Evolutionary conservation across 257 asterid species (phyloP).

Genomic region (Ajuga chamaepitys): DNA sequence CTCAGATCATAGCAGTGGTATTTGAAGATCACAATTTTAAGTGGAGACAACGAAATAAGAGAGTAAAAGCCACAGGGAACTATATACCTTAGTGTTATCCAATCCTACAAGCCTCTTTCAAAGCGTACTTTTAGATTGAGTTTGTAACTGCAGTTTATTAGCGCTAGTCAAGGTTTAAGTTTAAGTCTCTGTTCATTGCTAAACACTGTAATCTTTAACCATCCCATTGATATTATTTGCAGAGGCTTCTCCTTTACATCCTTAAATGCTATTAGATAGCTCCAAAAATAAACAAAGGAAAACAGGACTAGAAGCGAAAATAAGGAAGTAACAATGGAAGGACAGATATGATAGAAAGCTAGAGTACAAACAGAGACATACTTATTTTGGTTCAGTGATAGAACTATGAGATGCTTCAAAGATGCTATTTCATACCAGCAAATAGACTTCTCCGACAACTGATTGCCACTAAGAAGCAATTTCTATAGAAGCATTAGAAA

Average conservation of each 20-base stretch:
- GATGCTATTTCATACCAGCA: constrained; percentile 73
- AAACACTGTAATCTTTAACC: not conserved
- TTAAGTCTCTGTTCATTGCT: not conserved
- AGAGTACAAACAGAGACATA: constrained; percentile 24
- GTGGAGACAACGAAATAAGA: not conserved
- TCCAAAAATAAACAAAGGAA: not conserved
- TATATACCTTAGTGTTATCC: not conserved
- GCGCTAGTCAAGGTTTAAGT: not conserved
- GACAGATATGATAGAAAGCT: not conserved
- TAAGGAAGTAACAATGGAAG: not conserved
- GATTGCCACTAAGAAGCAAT: constrained; percentile 55
- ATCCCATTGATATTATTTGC: not conserved
- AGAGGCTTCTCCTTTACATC: not conserved
- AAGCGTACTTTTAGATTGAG: not conserved
- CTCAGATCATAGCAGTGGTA: not conserved
- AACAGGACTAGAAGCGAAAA: not conserved
- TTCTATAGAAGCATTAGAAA: constrained; percentile 38
- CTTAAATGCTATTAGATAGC: not conserved
- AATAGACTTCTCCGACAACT: constrained; percentile 42
- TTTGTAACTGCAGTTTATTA: not conserved
- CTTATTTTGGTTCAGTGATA: constrained; percentile 63
- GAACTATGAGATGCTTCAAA: constrained; percentile 51
- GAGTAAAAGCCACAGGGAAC: not conserved
- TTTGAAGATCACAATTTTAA: not conserved
- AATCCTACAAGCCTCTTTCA: not conserved